Conservation (phyloP, 2,329 filamentous ascomycete genomes). For the Calonectria honghensis region DNA sequence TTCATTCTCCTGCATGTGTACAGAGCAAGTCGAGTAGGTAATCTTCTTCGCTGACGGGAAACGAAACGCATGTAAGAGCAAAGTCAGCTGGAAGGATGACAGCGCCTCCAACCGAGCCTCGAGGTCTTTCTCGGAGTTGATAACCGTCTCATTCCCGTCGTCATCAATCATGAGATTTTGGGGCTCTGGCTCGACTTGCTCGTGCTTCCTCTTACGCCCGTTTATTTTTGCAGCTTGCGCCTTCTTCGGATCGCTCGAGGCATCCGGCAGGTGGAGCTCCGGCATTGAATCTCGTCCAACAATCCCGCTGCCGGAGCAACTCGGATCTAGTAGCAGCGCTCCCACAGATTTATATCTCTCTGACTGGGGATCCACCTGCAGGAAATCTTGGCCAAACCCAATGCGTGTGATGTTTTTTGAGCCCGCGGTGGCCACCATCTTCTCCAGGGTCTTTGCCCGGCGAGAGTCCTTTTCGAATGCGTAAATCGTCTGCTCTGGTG, state of each 20-base stretch:
- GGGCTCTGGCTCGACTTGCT: constrained; percentile 57
- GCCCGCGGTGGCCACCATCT: constrained; percentile 89
- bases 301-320: constrained; percentile 96
- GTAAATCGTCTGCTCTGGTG: constrained; percentile 71
- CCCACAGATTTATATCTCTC: constrained; percentile 81
- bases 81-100: constrained; percentile 86
- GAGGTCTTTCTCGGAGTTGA: constrained; percentile 74
- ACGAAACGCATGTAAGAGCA: constrained; percentile 88
- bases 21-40: constrained; percentile 95
- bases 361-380: constrained; percentile 81
- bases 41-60: constrained; percentile 86
- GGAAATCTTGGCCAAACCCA: constrained; percentile 86
- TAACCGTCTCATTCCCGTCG: constrained; percentile 73
- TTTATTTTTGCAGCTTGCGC: constrained; percentile 46
- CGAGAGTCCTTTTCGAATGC: constrained; percentile 86
- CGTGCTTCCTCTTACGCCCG: constrained; percentile 68
- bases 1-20: constrained; percentile 93
- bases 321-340: constrained; percentile 91
- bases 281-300: constrained; percentile 89
- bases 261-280: constrained; percentile 75
- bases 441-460: constrained; percentile 84
- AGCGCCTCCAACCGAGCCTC: constrained; percentile 81
- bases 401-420: constrained; percentile 80
- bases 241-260: constrained; percentile 49
- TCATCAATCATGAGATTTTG: constrained; percentile 71